Conservation (phyloP, 192 early-diverging fungal genomes). For the Podila clonocystis region DNA sequence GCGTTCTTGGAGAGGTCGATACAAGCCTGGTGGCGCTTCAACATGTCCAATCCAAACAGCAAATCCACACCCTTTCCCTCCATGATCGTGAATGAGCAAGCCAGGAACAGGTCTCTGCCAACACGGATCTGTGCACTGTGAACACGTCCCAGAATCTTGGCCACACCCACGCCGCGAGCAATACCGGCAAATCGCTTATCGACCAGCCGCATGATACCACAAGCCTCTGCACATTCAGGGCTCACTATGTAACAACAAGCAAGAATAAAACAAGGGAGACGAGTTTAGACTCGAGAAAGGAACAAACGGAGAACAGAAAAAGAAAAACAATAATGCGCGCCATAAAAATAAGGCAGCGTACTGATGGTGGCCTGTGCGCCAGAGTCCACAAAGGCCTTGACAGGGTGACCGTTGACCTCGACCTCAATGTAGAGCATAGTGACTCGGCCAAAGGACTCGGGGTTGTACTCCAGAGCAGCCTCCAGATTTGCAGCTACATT, state of each 20-base stretch:
- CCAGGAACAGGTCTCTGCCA: slow-evolving; percentile 75
- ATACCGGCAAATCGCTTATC: slow-evolving; percentile 90
- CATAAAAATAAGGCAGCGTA: slow-evolving; percentile 45
- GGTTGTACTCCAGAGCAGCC: slow-evolving; percentile 92
- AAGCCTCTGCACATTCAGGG: slow-evolving; percentile 71
- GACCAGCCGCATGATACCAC: slow-evolving; percentile 89
- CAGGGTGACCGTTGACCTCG: slow-evolving; percentile 86
- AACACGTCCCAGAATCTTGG: slow-evolving; percentile 95
- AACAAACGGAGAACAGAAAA: neutral
- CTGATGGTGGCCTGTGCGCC: slow-evolving; percentile 97
- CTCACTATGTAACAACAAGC: slow-evolving; percentile 55
- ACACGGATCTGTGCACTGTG: slow-evolving; percentile 90
- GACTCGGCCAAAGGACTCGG: slow-evolving; percentile 93
- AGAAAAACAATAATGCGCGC: neutral
- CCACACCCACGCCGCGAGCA: slow-evolving; percentile 93
- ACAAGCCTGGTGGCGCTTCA: slow-evolving; percentile 89
- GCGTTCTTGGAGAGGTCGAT: slow-evolving; percentile 90
- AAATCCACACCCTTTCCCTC: slow-evolving; percentile 91
- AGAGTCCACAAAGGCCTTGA: slow-evolving; percentile 97
- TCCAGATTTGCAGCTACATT: slow-evolving; percentile 87
- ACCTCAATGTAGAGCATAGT: slow-evolving; percentile 92
- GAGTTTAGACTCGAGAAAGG: neutral
- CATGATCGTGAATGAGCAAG: slow-evolving; percentile 94
- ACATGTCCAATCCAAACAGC: slow-evolving; percentile 96
- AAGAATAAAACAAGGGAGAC: neutral